Base-by-base conservation (phyloP, 2,329 filamentous ascomycete genomes). In the Hysterium pulicare region DNA sequence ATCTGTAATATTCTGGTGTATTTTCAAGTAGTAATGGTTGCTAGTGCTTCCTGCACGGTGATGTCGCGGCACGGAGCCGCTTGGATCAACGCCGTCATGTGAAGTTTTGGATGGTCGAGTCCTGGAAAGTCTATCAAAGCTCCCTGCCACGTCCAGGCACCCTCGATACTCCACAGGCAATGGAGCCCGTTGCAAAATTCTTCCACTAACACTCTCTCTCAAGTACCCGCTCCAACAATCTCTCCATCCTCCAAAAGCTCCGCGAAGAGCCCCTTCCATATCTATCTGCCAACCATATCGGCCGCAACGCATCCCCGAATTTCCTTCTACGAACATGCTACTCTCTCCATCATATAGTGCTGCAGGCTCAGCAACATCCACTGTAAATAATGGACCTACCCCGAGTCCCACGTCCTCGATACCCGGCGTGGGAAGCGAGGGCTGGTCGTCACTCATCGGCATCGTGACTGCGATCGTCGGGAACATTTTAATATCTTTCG, bases 361-460 rank as follows among this genome's bases (percentile, higher is more conserved):
- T 54, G 58, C 55, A 36, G 56, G 52, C 45, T 39, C 47, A 48
- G 51, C 53, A 39, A 51, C 47, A 16, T 20, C 20, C 10, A 38
- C 44, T 7, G 45, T 42, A 28, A 33, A 30, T 38, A 19, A 37
- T 28, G 13, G 39, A 39, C 32, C 47, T 1, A 33, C 53, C 20
- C 24, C 45, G 9, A 46, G 45, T 15, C 40, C 44, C 30, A 40
- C 28, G 6, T 47, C 28, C 15, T 21, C 38, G 2, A 34, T 44
- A 64, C 31, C 46, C 0, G 49, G 45, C 16, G 40, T 49, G 30
- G 45, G 46, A 20, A 16, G 45, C 20, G 68, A 68, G 47, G 66
- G 66, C 50, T 97, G 91, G 90, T 95, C 90, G 35, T 94, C 90
- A 20, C 74, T 97, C 41, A 97, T 98, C 61, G 93, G 93, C 55